Percentiles rank a stretch among this genome's conserved stretches.
phyloP scores from a whole-genome alignment of 2,329 filamentous ascomycete species.

The Fusarium abutilonis region DNA sequence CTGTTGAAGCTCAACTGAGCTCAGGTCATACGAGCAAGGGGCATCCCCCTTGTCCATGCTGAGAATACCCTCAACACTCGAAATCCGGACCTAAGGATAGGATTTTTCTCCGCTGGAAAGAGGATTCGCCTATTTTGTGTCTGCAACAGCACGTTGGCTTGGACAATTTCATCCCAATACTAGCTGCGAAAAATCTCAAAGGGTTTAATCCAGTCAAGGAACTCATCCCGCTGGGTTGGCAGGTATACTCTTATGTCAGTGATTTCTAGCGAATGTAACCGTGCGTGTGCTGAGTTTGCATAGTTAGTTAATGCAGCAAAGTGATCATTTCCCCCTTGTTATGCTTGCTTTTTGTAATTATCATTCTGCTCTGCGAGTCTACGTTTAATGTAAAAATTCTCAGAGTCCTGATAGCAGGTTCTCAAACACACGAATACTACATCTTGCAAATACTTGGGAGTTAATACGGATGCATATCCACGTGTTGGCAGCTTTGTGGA shows the following conservation, averaged over 20 bases:
- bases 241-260: neutral
- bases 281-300: slow-evolving; percentile 1
- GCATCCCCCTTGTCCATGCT: slow-evolving; percentile 20
- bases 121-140: slow-evolving; percentile 25
- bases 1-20: slow-evolving; percentile 6
- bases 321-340: neutral
- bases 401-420: neutral
- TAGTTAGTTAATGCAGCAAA: neutral
- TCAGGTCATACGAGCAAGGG: slow-evolving; percentile 18
- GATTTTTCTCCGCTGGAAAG: slow-evolving; percentile 29
- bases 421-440: neutral
- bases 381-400: neutral
- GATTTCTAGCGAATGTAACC: slow-evolving; percentile 9
- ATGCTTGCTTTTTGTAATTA: neutral
- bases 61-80: slow-evolving; percentile 28
- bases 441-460: neutral
- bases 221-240: slow-evolving; percentile 6
- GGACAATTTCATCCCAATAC: slow-evolving; percentile 32
- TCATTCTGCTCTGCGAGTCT: neutral
- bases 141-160: slow-evolving; percentile 26
- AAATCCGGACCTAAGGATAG: slow-evolving; percentile 2
- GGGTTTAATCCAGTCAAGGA: slow-evolving; percentile 20
- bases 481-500: neutral
- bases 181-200: slow-evolving; percentile 36
- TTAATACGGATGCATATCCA: neutral